Base-by-base conservation (phyloP, 2,329 filamentous ascomycete genomes). In the Paecilomyces fulvus region DNA sequence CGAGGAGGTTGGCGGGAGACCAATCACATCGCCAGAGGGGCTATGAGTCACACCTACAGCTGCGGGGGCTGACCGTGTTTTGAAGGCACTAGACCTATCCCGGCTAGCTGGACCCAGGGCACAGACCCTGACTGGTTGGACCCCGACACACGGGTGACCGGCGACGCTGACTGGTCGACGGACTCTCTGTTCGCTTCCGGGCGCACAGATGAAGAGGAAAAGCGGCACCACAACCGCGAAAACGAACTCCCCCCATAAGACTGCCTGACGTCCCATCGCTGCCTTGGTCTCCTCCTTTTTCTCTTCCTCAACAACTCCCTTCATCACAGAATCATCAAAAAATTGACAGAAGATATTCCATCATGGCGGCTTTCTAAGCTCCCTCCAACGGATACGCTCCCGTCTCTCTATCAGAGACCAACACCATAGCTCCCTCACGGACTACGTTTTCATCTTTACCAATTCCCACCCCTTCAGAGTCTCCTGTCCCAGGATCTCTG, bases 401-500 rank as follows among this genome's bases (percentile, higher is more conserved):
- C 67, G 69, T 73, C 70, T 72, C 68, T 71, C 67, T 70, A 61
- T 58, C 56, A 57, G 67, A 70, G 67, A 68, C 67, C 69, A 73
- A 71, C 73, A 76, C 60, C 55, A 75, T 76, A 70, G 63, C 67
- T 72, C 65, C 70, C 57, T 63, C 58, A 59, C 60, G 65, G 63
- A 67, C 63, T 56, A 60, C 61, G 63, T 63, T 63, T 64, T 56
- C 52, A 54, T 60, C 49, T 60, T 61, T 65, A 69, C 67, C 65
- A 57, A 59, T 57, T 55, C 51, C 52, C 50, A 57, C 56, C 57
- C 57, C 65, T 66, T 72, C 74, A 75, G 73, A 76, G 73, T 66
- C 69, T 75, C 71, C 73, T 73, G 56, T 66, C 59, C 60, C 63
- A 70, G 74, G 70, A 71, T 63, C 74, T 77, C 73, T 77, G 75